Conservation (phyloP, 176 grass and related monocot genomes). For the Zoysia japonica region DNA sequence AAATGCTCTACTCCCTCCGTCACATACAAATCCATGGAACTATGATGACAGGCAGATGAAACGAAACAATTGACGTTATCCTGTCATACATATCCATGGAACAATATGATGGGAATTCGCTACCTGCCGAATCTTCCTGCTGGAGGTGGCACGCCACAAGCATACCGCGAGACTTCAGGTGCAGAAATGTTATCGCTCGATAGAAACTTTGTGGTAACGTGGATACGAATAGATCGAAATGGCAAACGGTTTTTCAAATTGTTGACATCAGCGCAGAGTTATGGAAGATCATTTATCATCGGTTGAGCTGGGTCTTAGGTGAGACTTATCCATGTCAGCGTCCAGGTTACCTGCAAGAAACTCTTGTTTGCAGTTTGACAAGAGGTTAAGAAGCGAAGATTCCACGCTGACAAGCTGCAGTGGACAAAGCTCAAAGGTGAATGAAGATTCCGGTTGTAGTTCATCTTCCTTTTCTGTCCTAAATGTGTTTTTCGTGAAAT, state of each 20-base stretch:
- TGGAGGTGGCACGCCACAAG: background rate
- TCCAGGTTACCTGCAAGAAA: constrained; percentile 45
- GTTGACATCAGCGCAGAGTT: background rate
- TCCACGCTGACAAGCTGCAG: background rate
- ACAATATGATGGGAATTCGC: background rate
- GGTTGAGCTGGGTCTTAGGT: background rate
- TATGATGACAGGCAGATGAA: constrained; percentile 9
- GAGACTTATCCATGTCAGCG: constrained; percentile 3
- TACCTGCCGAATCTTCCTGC: background rate
- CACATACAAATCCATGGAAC: background rate
- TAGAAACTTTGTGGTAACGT: background rate
- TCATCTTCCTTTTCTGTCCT: background rate
- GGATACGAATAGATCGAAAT: background rate
- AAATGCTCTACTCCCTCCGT: background rate
- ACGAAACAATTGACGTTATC: constrained; percentile 22
- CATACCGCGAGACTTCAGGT: no score
- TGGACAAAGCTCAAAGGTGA: background rate
- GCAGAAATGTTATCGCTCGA: no score
- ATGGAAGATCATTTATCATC: background rate
- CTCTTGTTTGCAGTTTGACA: constrained; percentile 29
- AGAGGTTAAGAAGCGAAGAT: background rate
- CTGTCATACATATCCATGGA: background rate
- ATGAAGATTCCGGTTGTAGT: constrained; percentile 5
- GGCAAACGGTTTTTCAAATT: background rate
- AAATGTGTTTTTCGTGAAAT: background rate